Conservation (phyloP, 2,329 filamentous ascomycete species). For the Aspergillus eucalypticola region DNA sequence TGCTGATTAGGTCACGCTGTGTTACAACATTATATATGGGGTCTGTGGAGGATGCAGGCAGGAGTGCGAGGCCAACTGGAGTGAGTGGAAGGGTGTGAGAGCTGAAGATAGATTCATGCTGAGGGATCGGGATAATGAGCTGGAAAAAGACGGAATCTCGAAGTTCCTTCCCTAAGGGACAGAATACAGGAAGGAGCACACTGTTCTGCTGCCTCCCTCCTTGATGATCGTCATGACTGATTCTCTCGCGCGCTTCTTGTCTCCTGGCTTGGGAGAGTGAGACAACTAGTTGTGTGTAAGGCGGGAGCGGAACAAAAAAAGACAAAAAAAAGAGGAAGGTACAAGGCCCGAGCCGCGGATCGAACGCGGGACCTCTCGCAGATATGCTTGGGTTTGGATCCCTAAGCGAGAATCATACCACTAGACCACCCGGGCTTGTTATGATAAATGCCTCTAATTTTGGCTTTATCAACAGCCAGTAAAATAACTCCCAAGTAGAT, state of each 20-base stretch:
- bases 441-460: background rate
- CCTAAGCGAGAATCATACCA: slow-evolving; percentile 22
- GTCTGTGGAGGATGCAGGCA: background rate
- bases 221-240: no score
- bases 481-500: rapidly evolving
- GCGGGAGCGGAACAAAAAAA: background rate
- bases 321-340: background rate
- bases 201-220: no score
- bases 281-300: no score
- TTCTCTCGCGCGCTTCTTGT: no score
- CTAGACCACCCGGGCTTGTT: slow-evolving; percentile 21
- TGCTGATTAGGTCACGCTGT: background rate
- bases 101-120: no score
- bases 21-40: background rate
- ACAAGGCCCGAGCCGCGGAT: slow-evolving; percentile 20
- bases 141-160: no score
- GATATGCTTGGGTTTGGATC: slow-evolving; percentile 11
- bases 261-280: no score
- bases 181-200: no score
- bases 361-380: slow-evolving; percentile 23
- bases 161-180: no score
- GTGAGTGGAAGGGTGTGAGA: no score
- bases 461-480: background rate
- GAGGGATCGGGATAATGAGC: no score
- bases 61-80: no score